Evolutionary conservation across 768 basidiomycete genomes (phyloP).

Genomic region (Gloeopeniophorella convolvens): DNA sequence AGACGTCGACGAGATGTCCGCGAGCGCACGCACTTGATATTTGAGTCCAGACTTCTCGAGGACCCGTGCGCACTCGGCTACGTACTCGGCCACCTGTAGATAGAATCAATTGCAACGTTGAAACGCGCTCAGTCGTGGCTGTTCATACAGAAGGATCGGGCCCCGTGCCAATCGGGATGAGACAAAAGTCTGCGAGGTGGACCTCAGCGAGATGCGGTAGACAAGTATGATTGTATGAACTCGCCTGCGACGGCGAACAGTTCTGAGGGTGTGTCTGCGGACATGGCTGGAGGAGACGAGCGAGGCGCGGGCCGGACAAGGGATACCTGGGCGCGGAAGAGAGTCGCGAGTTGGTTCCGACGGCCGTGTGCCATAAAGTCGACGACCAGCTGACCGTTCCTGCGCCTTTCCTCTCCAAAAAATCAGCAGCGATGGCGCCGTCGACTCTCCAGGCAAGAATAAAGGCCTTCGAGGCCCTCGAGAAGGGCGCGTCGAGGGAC

Average conservation of each 20-base stretch:
- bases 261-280: constrained; percentile 34
- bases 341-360: background rate
- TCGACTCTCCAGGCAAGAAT: constrained; percentile 20
- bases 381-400: too few relatives aligned
- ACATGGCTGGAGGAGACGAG: background rate
- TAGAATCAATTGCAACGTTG: background rate
- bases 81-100: constrained; percentile 62
- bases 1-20: background rate
- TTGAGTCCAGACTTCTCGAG: constrained; percentile 78
- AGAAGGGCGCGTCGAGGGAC: constrained; percentile 11
- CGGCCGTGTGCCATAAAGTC: too few relatives aligned
- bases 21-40: constrained; percentile 54
- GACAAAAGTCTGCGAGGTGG: constrained; percentile 66
- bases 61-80: constrained; percentile 77
- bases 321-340: background rate
- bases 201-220: constrained; percentile 1
- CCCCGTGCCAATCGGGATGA: constrained; percentile 78
- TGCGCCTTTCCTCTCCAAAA: background rate
- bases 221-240: background rate
- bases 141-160: constrained; percentile 53
- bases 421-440: constrained; percentile 8
- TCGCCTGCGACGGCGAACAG: constrained; percentile 77
- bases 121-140: background rate
- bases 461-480: constrained; percentile 19
- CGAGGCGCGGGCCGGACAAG: background rate